Evolutionary conservation across 1,284 basidiomycete genomes (phyloP).

Genomic region (Garcileccinum viscosum): DNA sequence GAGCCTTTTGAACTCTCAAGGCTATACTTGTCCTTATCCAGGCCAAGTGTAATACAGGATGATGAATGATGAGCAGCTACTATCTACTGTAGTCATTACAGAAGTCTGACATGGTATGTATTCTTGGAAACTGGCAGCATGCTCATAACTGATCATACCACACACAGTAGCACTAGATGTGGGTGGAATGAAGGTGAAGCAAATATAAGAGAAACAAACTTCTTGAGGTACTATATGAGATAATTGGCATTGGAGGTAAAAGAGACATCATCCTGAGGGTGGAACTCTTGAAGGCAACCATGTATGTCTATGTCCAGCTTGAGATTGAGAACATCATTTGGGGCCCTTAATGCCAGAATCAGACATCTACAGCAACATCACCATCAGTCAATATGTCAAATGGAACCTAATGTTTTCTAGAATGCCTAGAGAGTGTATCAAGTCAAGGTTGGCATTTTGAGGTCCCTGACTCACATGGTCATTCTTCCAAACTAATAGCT

Average conservation of each 20-base stretch:
- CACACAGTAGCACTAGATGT: slow-evolving; percentile 75
- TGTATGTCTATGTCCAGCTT: slow-evolving; percentile 63
- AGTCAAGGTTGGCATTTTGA: too few species aligned
- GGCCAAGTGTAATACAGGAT: too few species aligned
- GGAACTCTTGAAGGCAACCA: slow-evolving; percentile 60
- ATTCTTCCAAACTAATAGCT: too few species aligned
- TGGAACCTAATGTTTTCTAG: too few species aligned
- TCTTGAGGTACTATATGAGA: too few species aligned
- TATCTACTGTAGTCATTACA: slow-evolving; percentile 61
- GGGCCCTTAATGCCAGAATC: slow-evolving; percentile 22
- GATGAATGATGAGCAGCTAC: slow-evolving; percentile 53
- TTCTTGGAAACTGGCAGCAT: slow-evolving; percentile 11
- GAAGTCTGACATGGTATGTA: slow-evolving; percentile 72
- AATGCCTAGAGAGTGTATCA: too few species aligned
- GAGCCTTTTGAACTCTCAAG: too few species aligned
- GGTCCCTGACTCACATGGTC: too few species aligned
- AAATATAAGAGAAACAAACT: slow-evolving; percentile 81
- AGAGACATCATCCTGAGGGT: slow-evolving; percentile 54
- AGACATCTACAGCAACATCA: too few species aligned
- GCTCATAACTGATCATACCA: slow-evolving; percentile 18
- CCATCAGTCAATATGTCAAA: too few species aligned
- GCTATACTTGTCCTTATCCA: too few species aligned
- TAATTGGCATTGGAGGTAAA: slow-evolving; percentile 49
- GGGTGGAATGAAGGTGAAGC: slow-evolving; percentile 63
- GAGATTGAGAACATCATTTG: slow-evolving; percentile 70